Evolutionary conservation across 2,329 filamentous ascomycete genomes (phyloP).

Genomic region (Phialophora macrospora): DNA sequence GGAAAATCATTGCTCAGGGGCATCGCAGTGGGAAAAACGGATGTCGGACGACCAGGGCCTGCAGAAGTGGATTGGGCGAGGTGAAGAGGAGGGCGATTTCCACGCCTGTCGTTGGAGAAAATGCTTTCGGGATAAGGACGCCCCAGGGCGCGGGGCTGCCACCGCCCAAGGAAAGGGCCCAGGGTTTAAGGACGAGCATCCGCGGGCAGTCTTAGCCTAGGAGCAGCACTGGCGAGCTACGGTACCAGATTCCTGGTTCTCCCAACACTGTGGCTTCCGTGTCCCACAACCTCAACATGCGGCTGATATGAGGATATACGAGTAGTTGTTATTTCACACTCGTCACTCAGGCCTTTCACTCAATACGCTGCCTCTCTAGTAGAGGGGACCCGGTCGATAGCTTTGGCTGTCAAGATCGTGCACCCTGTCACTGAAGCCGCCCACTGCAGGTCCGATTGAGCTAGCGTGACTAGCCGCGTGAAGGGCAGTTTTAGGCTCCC

Average conservation of each 20-base stretch:
- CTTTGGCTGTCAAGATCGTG: slow-evolving; percentile 1
- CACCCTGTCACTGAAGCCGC: neutral
- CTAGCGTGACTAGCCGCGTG: neutral
- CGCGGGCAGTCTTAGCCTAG: slow-evolving; percentile 3
- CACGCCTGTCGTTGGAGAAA: neutral
- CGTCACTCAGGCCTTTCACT: neutral
- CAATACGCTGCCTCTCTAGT: neutral
- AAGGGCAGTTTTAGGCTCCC: slow-evolving; percentile 9
- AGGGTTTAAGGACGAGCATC: neutral
- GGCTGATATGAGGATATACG: neutral
- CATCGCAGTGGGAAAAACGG: slow-evolving; percentile 15
- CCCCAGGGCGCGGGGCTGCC: slow-evolving; percentile 8
- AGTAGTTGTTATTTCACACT: neutral
- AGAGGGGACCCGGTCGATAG: neutral
- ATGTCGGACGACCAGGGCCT: slow-evolving; percentile 3
- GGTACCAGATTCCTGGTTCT: neutral
- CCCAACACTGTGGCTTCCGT: neutral
- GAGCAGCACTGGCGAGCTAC: neutral
- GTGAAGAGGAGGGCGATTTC: neutral
- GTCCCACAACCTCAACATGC: neutral
- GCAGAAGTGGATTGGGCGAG: slow-evolving; percentile 10
- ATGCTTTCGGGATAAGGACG: neutral
- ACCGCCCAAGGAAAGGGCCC: neutral
- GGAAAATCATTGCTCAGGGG: slow-evolving; percentile 36
- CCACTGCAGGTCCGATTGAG: slow-evolving; percentile 21